Evolutionary conservation across 163 green algal species (phyloP).

Genomic region (Trebouxiophyceae sp.): DNA sequence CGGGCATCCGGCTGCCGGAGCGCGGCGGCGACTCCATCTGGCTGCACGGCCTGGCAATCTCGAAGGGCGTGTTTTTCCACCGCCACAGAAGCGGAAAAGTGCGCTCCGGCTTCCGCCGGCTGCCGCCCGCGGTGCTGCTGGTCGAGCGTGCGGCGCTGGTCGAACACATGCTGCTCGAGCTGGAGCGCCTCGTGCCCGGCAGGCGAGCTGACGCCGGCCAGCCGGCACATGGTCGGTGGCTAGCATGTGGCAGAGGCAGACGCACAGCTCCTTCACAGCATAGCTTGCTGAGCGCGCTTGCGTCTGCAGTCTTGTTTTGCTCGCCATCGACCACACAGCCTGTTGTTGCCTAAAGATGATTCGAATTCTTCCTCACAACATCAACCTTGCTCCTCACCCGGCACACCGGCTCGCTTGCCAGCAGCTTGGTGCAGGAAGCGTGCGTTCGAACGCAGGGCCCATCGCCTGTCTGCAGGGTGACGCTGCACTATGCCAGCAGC

Average conservation of each 20-base stretch:
- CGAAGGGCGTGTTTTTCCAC: background rate
- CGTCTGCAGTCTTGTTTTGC: slow-evolving; percentile 1
- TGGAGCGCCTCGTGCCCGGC: background rate
- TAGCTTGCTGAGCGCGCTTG: background rate
- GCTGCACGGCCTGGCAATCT: background rate
- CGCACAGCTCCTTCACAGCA: background rate
- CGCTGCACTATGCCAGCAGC: background rate
- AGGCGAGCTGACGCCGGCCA: background rate
- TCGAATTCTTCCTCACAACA: background rate
- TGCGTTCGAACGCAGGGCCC: background rate
- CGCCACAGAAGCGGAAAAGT: background rate
- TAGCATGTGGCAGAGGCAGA: background rate
- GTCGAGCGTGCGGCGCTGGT: background rate
- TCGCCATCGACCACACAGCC: background rate
- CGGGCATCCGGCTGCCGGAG: background rate
- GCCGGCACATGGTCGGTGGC: background rate
- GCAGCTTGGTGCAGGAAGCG: background rate
- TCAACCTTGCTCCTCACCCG: background rate
- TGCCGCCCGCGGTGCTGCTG: background rate
- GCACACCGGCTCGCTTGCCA: background rate
- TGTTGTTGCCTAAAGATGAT: background rate
- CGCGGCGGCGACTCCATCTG: background rate
- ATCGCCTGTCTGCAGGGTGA: background rate
- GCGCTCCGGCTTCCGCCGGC: background rate
- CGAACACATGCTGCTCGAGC: background rate